Conservation (phyloP, 352 stramenopile genomes). For the Hyaloperonospora brassicae region DNA sequence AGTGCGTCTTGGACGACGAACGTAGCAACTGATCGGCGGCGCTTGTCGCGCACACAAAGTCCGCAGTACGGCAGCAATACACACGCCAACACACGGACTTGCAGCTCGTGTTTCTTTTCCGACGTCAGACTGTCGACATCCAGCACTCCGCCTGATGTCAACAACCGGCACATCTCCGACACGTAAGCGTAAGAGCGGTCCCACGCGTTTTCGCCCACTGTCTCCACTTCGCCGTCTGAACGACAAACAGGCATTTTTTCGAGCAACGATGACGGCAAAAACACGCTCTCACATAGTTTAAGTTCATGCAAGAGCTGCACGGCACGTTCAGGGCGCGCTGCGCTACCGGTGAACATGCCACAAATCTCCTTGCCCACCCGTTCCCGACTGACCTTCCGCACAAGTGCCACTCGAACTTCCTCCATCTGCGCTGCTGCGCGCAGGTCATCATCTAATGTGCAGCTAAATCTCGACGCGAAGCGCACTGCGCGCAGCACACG, state of each 20-base stretch:
- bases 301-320: constrained; percentile 51
- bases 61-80: constrained; percentile 47
- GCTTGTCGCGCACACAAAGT: constrained; percentile 51
- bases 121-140: constrained; percentile 32
- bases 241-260: constrained; percentile 29
- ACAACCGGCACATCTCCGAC: constrained; percentile 34
- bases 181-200: constrained; percentile 35
- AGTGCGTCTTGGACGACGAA: constrained; percentile 58
- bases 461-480: constrained; percentile 94
- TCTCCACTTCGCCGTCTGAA: constrained; percentile 15
- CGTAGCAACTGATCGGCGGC: constrained; percentile 31
- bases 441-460: constrained; percentile 83
- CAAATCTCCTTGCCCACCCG: constrained; percentile 73
- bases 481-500: constrained; percentile 91
- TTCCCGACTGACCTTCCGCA: constrained; percentile 70
- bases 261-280: constrained; percentile 35
- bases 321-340: constrained; percentile 54
- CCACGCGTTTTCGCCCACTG: constrained; percentile 26
- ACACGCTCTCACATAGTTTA: constrained; percentile 41
- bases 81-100: constrained; percentile 46
- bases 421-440: constrained; percentile 49
- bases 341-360: constrained; percentile 55
- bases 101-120: constrained; percentile 36
- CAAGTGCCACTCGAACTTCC: constrained; percentile 50
- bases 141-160: constrained; percentile 13